Conservation (phyloP, 2,329 filamentous ascomycete genomes). For the Dryadomyces quercivorus region DNA sequence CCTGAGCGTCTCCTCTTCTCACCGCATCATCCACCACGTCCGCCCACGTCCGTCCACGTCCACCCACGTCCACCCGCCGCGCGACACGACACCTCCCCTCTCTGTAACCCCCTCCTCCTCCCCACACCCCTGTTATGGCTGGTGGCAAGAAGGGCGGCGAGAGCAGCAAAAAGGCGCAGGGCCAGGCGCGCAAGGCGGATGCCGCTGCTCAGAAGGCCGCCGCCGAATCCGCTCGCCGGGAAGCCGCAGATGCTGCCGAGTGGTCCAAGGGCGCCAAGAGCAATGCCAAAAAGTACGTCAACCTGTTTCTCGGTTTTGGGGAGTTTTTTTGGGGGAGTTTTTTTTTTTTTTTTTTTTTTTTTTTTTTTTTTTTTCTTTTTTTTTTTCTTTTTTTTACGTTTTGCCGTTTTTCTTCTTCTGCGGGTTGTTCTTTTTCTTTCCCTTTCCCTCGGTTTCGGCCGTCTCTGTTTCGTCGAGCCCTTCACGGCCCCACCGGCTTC, state of each 20-base stretch:
- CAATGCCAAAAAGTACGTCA: constrained; percentile 69
- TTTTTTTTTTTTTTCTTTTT: background rate
- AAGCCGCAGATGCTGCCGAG: constrained; percentile 56
- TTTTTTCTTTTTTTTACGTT: background rate
- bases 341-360: background rate
- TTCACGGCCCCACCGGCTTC: background rate
- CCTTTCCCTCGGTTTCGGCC: too few species aligned
- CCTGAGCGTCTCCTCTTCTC: background rate
- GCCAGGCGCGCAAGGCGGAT: constrained; percentile 87
- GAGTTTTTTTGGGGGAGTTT: too few species aligned
- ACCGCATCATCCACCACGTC: background rate
- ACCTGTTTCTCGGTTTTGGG: too few species aligned
- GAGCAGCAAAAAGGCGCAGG: constrained; percentile 78
- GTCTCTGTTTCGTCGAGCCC: background rate
- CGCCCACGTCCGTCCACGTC: too few species aligned
- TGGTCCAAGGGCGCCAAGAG: constrained; percentile 83
- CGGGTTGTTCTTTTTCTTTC: background rate
- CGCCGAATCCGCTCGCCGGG: constrained; percentile 51
- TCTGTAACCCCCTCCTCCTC: background rate
- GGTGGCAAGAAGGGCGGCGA: constrained; percentile 65
- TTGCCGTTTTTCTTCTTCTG: background rate
- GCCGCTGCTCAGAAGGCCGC: constrained; percentile 71
- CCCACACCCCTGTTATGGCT: constrained; percentile 38
- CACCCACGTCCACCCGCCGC: background rate
- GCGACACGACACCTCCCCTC: background rate